Evolutionary conservation across 176 grass and related monocot genomes (phyloP), one percentile per base, ranked within the genome.

Genomic region (Metroxylon sagu): DNA sequence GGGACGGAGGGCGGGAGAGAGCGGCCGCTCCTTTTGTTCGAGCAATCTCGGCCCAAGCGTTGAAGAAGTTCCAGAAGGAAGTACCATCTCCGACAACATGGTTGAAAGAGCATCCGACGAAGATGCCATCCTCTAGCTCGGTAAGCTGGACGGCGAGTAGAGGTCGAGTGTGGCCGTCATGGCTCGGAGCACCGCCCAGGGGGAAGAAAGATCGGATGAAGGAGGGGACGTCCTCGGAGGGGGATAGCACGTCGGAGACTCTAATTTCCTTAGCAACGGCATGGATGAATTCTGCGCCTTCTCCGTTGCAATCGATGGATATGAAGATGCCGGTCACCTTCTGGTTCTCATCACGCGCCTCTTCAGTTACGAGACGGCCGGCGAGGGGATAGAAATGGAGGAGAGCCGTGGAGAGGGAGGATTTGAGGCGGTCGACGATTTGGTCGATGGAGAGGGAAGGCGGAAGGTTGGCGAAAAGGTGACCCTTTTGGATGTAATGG

Each of bases 81-180:
- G 78, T 85, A 56, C 89, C 89, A 4, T 95, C 89, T n/a, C 71
- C 80, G 31, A 95, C 73, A 26, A 16, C 78, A 59, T 95, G 89
- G 57, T 82, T 95, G 71, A 80, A 82, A 3, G 14, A 71, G 50
- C 73, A 88, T 0, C 60, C 81, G 4, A 95, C 1, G 52, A 89
- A 95, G 68, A 95, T 43, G 4, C 81, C 89, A 59, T 95, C 85
- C 18, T 4, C 26, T 39, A 95, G 78, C 7, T 95, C 72, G 5
- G 78, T 95, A 18, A 77, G 52, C 78, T 95, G 82, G 50, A 80
- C 60, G 70, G 10, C 53, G 18, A 89, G 54, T 3, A 93, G 74
- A 0, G 88, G 89, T 4, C 49, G 67, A 2, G 60, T 16, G 21
- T 65, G 71, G 19, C 70, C 84, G 50, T 87, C 89, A 61, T 81